Base-by-base conservation (phyloP, 2,329 filamentous ascomycete genomes). In the Aciculosporium take region DNA sequence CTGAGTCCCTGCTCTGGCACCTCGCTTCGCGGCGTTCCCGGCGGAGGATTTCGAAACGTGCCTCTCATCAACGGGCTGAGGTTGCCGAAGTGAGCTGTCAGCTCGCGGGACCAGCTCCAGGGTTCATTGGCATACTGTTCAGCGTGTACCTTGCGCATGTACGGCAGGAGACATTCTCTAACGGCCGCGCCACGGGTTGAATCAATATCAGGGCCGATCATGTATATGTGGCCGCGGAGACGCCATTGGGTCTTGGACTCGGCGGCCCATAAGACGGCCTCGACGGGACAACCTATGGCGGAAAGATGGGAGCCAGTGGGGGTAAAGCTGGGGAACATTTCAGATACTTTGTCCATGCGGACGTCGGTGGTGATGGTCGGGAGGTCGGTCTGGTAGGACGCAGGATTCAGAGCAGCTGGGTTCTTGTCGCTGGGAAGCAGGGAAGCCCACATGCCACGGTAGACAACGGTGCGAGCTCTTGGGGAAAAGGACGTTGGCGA, bases 41-140 rank as follows among this genome's bases (percentile, higher is more conserved):
- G 81, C 5, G 73, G 67, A 55, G 91, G 72, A 56, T 82, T 77
- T 60, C 76, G 79, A 58, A 87, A 88, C 7, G 74, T 72, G 8
- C 81, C 82, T 57, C 88, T 72, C 78, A 94, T 86, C 1, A 68
- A 65, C 6, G 89, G 89, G 49, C 75, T 81, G 51, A 91, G 63
- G 59, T 95, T 95, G 17, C 86, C 89, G 72, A 95, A 96, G 58
- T 91, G 84, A 37, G 76, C 84, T 39, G 84, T 87, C 29, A 95
- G 60, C 62, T 94, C 87, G 47, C 68, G 80, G 36, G 65, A 64
- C 81, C 86, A 95, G 50, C 74, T 81, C 85, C 87, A 94, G 1
- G 66, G 61, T 20, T 33, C 38, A 13, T 62, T 63, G 1, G 54
- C 46, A 13, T 46, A 7, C 17, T 28, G 4, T 27, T 9, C 41